phyloP scores from a whole-genome alignment of 1,284 basidiomycete species.

The Trichosporon faecale region DNA sequence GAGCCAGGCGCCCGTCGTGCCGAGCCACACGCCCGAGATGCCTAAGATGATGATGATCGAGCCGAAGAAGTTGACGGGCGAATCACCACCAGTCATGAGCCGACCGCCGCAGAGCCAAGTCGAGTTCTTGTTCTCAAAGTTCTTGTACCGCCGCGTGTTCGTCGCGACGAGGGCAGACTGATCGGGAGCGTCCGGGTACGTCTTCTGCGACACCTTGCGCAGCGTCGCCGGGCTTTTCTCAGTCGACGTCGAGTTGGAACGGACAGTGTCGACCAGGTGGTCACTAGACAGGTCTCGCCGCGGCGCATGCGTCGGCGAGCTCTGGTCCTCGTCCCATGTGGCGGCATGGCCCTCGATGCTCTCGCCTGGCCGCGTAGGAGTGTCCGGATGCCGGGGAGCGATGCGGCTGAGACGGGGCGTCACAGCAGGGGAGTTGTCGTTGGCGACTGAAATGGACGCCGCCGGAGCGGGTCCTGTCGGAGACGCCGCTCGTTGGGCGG shows the following conservation, averaged over 20 bases:
- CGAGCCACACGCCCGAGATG: constrained; percentile 74
- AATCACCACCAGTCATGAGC: constrained; percentile 78
- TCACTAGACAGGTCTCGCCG: constrained; percentile 22
- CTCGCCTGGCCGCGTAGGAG: constrained; percentile 11
- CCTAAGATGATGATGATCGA: constrained; percentile 63
- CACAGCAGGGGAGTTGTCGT: neutral
- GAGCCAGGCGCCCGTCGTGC: constrained; percentile 79
- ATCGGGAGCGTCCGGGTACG: neutral
- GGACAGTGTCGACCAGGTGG: constrained; percentile 21
- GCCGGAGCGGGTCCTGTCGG: constrained; percentile 7
- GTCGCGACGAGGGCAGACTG: neutral
- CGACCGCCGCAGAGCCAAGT: constrained; percentile 67
- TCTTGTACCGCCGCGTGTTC: constrained; percentile 56
- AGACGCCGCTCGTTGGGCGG: constrained; percentile 5
- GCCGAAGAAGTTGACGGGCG: constrained; percentile 69
- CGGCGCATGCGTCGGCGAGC: neutral
- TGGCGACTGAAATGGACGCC: neutral
- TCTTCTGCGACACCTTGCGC: constrained; percentile 4
- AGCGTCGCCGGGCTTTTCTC: constrained; percentile 12
- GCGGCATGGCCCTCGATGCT: constrained; percentile 6
- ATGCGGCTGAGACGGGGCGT: constrained; percentile 4
- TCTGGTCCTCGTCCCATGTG: constrained; percentile 1
- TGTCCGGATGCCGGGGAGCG: constrained; percentile 7
- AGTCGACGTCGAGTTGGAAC: neutral
- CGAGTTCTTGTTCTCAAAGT: constrained; percentile 64